These are phyloP conservation scores for Paramecium tetraurelia DNA, from an alignment of 73 alveolate species.

Conservation along the genomic window DNA sequence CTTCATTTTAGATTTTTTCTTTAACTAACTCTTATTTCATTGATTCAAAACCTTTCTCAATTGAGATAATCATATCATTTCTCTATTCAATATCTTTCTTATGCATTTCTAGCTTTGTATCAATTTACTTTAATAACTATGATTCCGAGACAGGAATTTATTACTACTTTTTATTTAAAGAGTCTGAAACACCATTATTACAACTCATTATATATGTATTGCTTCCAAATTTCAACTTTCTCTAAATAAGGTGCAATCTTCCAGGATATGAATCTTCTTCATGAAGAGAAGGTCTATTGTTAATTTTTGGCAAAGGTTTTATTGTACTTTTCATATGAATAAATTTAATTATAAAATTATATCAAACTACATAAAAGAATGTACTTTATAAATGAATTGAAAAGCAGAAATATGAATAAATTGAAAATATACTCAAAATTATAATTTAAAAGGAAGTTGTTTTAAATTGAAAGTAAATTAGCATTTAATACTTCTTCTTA, in stretches of 20 bases:
- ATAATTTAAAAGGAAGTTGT: not conserved
- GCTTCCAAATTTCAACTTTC: slow-evolving; percentile 40
- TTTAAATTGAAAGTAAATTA: not conserved
- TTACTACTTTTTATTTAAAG: not conserved
- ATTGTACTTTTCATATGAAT: not conserved
- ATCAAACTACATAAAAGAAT: not conserved
- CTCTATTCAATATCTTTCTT: slow-evolving; percentile 27
- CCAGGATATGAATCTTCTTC: slow-evolving; percentile 45
- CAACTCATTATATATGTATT: not conserved
- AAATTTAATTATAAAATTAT: not conserved
- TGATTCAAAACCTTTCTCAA: slow-evolving; percentile 42
- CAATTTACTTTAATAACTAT: not conserved
- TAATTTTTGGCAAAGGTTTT: slow-evolving; percentile 9
- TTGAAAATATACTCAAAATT: not conserved
- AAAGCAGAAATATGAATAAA: not conserved
- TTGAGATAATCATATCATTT: slow-evolving; percentile 14
- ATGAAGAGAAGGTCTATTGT: slow-evolving; percentile 20
- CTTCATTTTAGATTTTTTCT: slow-evolving; percentile 3
- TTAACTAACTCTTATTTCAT: slow-evolving; percentile 10
- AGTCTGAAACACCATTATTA: not conserved
- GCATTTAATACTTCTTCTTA: slow-evolving; percentile 16
- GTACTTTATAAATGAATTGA: not conserved
- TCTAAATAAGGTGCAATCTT: not conserved
- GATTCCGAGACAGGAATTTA: not conserved
- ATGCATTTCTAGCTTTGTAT: slow-evolving; percentile 36